phyloP scores from a whole-genome alignment of 169 alveolate genomes.

The Eimeria praecox region DNA sequence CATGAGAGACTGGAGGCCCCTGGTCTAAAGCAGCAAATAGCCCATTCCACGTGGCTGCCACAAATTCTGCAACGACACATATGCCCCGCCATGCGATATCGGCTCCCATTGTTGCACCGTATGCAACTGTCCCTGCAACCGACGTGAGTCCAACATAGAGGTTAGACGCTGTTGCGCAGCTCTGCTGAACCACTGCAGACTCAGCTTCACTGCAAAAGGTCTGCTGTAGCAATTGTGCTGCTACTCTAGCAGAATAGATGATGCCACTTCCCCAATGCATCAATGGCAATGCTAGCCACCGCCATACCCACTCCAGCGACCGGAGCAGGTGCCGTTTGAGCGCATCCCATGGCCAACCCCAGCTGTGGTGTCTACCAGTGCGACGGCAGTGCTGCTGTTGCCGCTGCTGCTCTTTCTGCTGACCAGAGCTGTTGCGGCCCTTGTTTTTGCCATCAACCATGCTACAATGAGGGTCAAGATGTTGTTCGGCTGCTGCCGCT shows the following conservation, averaged over 20 bases:
- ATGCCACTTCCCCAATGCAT: background rate
- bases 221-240: constrained; percentile 3
- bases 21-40: background rate
- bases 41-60: constrained; percentile 27
- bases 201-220: constrained; percentile 57
- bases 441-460: background rate
- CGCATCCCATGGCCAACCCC: constrained; percentile 21
- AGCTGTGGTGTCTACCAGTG: background rate
- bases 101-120: background rate
- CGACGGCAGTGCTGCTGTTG: constrained; percentile 45
- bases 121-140: background rate
- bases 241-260: background rate
- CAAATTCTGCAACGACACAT: background rate
- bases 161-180: constrained; percentile 64
- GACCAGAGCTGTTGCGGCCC: background rate
- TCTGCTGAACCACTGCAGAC: constrained; percentile 63
- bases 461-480: constrained; percentile 15
- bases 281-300: constrained; percentile 12
- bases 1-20: constrained; percentile 1
- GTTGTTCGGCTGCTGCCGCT: constrained; percentile 4
- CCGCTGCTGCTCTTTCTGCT: background rate
- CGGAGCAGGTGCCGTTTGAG: background rate
- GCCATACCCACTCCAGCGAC: constrained; percentile 39
- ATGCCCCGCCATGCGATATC: background rate
- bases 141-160: background rate